Conservation (phyloP, 345 rosid genomes). For the Eutrema yunnanense region DNA sequence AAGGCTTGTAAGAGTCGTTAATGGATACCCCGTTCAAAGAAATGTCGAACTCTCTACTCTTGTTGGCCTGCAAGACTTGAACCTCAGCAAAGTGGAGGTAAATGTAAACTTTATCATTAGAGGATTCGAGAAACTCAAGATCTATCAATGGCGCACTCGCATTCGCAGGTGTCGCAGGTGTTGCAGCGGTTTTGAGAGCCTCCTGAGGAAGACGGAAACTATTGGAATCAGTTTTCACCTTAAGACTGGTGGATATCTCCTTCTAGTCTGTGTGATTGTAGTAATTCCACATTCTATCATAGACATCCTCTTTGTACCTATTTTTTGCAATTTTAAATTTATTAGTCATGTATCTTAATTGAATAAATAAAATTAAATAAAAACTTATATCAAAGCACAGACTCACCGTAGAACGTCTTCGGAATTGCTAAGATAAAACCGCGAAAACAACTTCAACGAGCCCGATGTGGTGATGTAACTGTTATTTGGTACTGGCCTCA, state of each 20-base stretch:
- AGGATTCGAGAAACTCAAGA: neutral
- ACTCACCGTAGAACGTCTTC: neutral
- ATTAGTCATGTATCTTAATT: neutral
- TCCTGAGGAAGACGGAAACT: conserved; percentile 6
- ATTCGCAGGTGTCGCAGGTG: neutral
- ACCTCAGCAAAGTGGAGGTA: conserved; percentile 33
- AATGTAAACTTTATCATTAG: conserved; percentile 18
- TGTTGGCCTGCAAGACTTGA: conserved; percentile 12
- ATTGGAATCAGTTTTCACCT: neutral
- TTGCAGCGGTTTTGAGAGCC: conserved; percentile 30
- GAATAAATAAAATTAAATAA: neutral
- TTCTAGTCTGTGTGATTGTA: neutral
- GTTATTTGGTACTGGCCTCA: conserved; percentile 2
- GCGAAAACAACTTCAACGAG: neutral
- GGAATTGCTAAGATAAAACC: neutral
- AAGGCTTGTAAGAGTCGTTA: neutral
- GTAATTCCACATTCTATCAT: conserved; percentile 15
- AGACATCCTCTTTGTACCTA: conserved; percentile 18
- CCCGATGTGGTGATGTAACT: conserved; percentile 2
- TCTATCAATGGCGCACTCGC: conserved; percentile 18
- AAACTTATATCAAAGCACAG: neutral
- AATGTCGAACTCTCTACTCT: conserved; percentile 26
- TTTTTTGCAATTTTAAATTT: neutral
- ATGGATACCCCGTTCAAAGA: conserved; percentile 3
- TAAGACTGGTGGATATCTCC: neutral